Conservation (phyloP, 2,329 filamentous ascomycete species). For the Colletotrichum eremochloae region DNA sequence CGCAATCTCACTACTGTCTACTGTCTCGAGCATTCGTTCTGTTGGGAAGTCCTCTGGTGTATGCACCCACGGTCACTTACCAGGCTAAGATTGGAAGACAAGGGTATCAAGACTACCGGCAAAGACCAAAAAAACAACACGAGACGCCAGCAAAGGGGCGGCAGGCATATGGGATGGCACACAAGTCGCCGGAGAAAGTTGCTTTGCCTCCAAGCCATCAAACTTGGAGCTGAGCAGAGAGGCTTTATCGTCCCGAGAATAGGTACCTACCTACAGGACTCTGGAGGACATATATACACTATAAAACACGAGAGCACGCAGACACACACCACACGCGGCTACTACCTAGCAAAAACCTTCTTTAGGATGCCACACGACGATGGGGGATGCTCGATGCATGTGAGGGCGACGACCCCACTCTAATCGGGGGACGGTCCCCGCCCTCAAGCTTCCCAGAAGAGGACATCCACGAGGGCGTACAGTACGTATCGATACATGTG, state of each 20-base stretch:
- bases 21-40: neutral
- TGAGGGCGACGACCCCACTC: conserved; percentile 35
- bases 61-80: neutral
- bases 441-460: conserved; percentile 33
- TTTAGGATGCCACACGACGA: conserved; percentile 30
- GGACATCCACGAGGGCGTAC: conserved; percentile 28
- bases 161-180: neutral
- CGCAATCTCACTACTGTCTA: neutral
- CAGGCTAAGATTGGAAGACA: neutral
- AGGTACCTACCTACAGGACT: neutral
- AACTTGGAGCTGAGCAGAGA: conserved; percentile 5
- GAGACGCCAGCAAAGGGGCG: neutral
- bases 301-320: conserved; percentile 15
- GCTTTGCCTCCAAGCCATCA: neutral
- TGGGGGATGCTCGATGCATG: conserved; percentile 38
- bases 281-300: neutral
- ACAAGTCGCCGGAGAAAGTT: neutral
- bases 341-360: conserved; percentile 17
- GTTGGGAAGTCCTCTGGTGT: neutral
- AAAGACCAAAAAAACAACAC: neutral
- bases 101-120: neutral
- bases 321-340: conserved; percentile 3
- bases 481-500: conserved; percentile 31
- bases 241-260: neutral
- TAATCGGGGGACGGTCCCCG: conserved; percentile 28